A percentile compares a stretch with the other conserved stretches of the same genome.
phyloP scores from a whole-genome alignment of 352 stramenopile genomes.

The Peronospora farinosa region DNA sequence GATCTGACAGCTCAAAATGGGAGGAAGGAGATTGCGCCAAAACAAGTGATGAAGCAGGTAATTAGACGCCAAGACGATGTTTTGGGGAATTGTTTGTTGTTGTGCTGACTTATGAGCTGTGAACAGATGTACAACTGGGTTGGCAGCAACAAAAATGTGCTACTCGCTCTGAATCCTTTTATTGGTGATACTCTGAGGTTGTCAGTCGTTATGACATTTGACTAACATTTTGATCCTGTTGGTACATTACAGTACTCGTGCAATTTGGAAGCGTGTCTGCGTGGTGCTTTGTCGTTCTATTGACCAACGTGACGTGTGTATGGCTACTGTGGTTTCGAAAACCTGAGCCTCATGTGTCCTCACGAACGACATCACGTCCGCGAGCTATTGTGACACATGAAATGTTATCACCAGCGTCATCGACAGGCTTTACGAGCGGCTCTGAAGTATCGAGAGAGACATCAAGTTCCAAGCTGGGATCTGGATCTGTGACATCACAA shows the following conservation, averaged over 20 bases:
- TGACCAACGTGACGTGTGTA: slow-evolving; percentile 38
- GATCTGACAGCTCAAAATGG: neutral
- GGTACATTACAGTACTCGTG: slow-evolving; percentile 31
- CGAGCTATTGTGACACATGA: neutral
- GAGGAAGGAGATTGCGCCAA: slow-evolving; percentile 2
- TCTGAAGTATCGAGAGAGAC: slow-evolving; percentile 10
- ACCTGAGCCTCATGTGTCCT: neutral
- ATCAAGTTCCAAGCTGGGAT: slow-evolving; percentile 1
- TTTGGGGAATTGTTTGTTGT: neutral
- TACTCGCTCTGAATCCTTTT: slow-evolving; percentile 39
- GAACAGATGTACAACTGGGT: slow-evolving; percentile 15
- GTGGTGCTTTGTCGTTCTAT: slow-evolving; percentile 21
- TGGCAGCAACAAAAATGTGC: slow-evolving; percentile 22
- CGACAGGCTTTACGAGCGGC: slow-evolving; percentile 3
- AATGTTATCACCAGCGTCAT: slow-evolving; percentile 6
- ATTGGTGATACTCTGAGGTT: slow-evolving; percentile 23
- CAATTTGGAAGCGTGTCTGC: slow-evolving; percentile 32
- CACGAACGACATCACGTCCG: neutral
- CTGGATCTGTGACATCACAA: neutral
- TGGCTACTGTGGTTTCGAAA: slow-evolving; percentile 42
- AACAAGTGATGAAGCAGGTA: slow-evolving; percentile 15
- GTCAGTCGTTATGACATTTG: neutral
- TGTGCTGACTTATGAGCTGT: slow-evolving; percentile 4
- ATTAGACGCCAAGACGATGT: neutral
- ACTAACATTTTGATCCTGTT: neutral